Evolutionary conservation across 805 yeast species (phyloP).

Genomic region (Wickerhamiella siamensis): DNA sequence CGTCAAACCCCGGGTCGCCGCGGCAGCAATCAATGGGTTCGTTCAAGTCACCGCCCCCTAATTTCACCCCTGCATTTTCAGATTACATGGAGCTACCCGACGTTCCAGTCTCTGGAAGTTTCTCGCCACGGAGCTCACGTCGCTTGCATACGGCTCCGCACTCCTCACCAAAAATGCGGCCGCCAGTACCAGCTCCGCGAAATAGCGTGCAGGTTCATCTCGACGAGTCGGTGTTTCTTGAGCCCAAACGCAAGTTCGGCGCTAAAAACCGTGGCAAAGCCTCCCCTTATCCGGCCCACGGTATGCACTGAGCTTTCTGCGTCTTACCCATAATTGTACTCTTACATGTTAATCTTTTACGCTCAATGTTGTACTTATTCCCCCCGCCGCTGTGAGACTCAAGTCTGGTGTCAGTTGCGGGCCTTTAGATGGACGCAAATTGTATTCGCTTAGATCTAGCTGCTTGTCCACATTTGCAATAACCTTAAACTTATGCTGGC

Average conservation of each 20-base stretch:
- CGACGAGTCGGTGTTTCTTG: constrained; percentile 2
- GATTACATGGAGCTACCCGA: constrained; percentile 1
- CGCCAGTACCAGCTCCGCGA: constrained; percentile 1
- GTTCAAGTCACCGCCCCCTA: background rate
- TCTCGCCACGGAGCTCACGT: background rate
- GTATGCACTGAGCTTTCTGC: no score
- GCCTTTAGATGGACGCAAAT: background rate
- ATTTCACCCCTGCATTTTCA: background rate
- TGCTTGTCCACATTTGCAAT: background rate
- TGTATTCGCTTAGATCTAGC: background rate
- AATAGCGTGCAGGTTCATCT: background rate
- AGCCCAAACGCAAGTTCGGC: constrained; percentile 1
- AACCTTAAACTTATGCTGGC: background rate
- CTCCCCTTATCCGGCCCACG: no score
- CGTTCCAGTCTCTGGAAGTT: background rate
- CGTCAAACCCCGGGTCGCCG: background rate
- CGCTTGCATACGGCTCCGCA: background rate
- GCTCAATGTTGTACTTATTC: no score
- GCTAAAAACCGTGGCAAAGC: background rate
- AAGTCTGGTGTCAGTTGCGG: no score
- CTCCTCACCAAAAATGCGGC: background rate
- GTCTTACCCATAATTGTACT: no score
- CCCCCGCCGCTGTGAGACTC: no score
- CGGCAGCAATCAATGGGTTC: no score
- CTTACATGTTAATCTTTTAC: no score